These are phyloP conservation scores for Solanum aculeatissimum DNA, from an alignment of 305 asterid species.

Conservation along the genomic window DNA sequence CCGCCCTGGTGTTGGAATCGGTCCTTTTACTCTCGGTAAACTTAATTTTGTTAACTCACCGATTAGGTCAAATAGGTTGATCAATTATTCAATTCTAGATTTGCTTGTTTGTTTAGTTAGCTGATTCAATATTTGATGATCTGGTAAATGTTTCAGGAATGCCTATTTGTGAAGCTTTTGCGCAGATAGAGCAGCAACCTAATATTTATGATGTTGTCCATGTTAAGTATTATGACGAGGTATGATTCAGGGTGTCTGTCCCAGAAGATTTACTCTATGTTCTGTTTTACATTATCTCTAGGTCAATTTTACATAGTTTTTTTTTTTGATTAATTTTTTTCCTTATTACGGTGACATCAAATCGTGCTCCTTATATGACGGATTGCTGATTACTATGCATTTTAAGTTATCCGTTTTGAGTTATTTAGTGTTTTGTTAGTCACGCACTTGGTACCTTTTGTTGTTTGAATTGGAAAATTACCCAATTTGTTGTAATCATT, in stretches of 20 bases:
- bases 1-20: conserved; percentile 41
- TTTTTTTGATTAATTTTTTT: neutral
- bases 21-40: conserved; percentile 39
- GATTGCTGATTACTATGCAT: neutral
- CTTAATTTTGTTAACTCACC: neutral
- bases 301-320: neutral
- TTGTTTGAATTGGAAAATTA: neutral
- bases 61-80: neutral
- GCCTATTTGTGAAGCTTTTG: conserved; percentile 85
- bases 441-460: neutral
- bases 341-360: neutral
- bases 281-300: neutral
- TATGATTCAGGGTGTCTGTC: conserved; percentile 10
- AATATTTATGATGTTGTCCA: conserved; percentile 74
- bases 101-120: neutral
- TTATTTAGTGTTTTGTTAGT: neutral
- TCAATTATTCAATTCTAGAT: neutral
- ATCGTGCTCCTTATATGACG: neutral
- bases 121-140: neutral
- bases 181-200: conserved; percentile 79
- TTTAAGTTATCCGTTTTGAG: too few species aligned
- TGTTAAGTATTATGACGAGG: conserved; percentile 94
- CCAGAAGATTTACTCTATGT: neutral
- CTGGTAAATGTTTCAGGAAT: conserved; percentile 47
- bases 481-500: neutral